Evolutionary conservation across 441 rosid species (phyloP).

Genomic region (Manihot esculenta): DNA sequence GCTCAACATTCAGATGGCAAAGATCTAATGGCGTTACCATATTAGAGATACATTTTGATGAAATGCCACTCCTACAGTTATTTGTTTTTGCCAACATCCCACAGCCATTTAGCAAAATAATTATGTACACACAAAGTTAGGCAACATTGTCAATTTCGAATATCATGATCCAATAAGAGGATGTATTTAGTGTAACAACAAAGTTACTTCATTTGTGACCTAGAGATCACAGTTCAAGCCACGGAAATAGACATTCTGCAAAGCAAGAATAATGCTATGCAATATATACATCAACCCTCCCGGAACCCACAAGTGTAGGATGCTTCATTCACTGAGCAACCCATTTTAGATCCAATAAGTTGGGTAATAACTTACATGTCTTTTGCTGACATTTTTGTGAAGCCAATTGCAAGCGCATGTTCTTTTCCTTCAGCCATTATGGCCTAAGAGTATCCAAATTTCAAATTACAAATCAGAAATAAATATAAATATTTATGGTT

Average conservation of each 20-base stretch:
- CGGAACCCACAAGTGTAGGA: no score
- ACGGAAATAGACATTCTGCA: no score
- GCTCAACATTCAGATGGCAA: neutral
- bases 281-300: no score
- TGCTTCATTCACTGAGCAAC: no score
- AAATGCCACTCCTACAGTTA: neutral
- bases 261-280: no score
- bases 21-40: neutral
- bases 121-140: neutral
- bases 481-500: neutral
- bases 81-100: neutral
- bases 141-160: neutral
- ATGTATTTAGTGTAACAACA: no score
- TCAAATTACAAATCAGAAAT: conserved; percentile 21
- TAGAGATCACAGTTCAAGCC: no score
- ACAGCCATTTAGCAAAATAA: neutral
- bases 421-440: conserved; percentile 99
- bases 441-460: conserved; percentile 49
- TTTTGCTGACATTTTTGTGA: conserved; percentile 95
- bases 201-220: no score
- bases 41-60: neutral
- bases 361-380: conserved; percentile 70
- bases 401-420: conserved; percentile 96
- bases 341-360: neutral
- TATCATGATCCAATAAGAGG: neutral